phyloP scores from a whole-genome alignment of 2,329 filamentous ascomycete genomes.

The Neurospora crassa region DNA sequence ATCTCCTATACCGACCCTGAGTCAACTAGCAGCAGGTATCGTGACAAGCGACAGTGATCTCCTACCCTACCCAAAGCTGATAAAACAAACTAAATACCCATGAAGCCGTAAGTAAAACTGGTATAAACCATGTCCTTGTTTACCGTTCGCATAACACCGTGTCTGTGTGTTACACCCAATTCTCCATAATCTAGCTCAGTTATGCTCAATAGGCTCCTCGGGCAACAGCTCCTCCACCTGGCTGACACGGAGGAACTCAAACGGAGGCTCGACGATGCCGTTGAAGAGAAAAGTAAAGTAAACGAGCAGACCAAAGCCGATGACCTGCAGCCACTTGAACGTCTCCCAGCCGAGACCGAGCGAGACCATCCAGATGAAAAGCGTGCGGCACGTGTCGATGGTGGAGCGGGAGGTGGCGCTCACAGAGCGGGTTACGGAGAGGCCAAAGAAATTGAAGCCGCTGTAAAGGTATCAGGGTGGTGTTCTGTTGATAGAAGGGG shows the following conservation, averaged over 20 bases:
- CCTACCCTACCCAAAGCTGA: neutral
- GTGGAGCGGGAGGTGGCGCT: slow-evolving; percentile 90
- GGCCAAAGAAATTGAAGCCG: slow-evolving; percentile 97
- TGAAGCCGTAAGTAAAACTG: neutral
- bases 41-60: neutral
- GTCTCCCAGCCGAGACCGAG: slow-evolving; percentile 90
- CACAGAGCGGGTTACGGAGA: slow-evolving; percentile 82
- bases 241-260: slow-evolving; percentile 53
- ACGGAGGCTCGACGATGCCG: slow-evolving; percentile 76
- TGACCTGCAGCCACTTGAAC: slow-evolving; percentile 94
- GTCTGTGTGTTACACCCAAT: neutral
- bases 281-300: slow-evolving; percentile 98
- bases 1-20: neutral
- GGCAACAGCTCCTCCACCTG: slow-evolving; percentile 59
- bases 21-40: neutral
- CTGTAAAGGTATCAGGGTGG: neutral
- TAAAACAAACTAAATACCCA: neutral
- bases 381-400: slow-evolving; percentile 92
- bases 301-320: slow-evolving; percentile 79
- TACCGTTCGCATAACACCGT: neutral
- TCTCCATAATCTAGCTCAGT: slow-evolving; percentile 5
- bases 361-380: slow-evolving; percentile 97
- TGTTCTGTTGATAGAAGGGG: neutral
- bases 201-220: slow-evolving; percentile 76
- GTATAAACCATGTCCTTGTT: neutral